A percentile compares a stretch with the other conserved stretches of the same genome.
Conservation (phyloP, 108 stramenopile genomes). For the Conticribra weissflogii region DNA sequence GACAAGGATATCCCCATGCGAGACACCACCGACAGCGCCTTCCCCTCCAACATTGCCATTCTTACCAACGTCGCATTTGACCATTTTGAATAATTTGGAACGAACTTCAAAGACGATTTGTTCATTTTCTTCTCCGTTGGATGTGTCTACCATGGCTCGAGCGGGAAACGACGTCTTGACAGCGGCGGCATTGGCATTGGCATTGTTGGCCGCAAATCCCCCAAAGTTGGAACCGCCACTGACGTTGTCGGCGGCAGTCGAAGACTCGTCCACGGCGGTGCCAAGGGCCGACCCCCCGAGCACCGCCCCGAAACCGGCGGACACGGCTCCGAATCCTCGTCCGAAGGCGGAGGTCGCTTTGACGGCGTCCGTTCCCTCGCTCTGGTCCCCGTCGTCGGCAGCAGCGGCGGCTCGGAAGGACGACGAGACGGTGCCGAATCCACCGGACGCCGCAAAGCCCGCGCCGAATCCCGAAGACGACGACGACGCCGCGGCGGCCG, state of each 20-base stretch:
- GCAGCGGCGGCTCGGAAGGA: too few species aligned
- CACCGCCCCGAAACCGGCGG: slow-evolving; percentile 22
- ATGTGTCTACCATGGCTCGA: slow-evolving; percentile 2
- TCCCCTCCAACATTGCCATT: slow-evolving; percentile 11
- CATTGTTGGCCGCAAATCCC: slow-evolving; percentile 13
- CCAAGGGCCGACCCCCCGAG: neutral
- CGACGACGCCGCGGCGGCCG: slow-evolving; percentile 6
- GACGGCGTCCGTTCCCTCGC: too few species aligned
- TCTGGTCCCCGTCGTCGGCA: too few species aligned
- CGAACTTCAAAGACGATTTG: slow-evolving; percentile 56
- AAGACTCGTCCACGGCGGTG: slow-evolving; percentile 1
- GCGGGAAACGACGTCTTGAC: slow-evolving; percentile 12
- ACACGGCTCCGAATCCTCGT: slow-evolving; percentile 30
- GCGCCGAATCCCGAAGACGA: slow-evolving; percentile 24
- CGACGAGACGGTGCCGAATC: neutral
- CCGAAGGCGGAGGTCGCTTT: slow-evolving; percentile 26
- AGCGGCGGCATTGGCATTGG: neutral
- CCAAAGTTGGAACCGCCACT: slow-evolving; percentile 1
- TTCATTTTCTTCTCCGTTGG: slow-evolving; percentile 77
- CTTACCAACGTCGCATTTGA: slow-evolving; percentile 35
- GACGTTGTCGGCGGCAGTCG: slow-evolving; percentile 1
- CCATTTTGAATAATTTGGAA: slow-evolving; percentile 66
- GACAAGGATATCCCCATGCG: too few species aligned
- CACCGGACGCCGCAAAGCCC: neutral
- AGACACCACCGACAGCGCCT: too few species aligned